Conservation (phyloP, 805 yeast genomes). For the Candida yuanshanica region DNA sequence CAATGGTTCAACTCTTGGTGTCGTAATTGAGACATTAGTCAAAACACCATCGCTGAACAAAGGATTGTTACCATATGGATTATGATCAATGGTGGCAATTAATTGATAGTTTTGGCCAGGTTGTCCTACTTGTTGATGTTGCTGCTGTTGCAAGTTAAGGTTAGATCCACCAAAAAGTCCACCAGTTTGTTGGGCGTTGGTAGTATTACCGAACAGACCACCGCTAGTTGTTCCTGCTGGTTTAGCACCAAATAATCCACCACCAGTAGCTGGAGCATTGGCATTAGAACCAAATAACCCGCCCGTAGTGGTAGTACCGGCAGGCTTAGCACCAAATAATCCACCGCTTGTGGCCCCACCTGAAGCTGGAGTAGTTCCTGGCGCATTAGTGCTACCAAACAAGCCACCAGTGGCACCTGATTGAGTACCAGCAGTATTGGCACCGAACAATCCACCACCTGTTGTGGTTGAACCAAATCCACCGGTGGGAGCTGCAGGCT, state of each 20-base stretch:
- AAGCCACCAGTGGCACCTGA: slow-evolving; percentile 28
- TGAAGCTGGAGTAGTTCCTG: slow-evolving; percentile 3
- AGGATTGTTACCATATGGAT: slow-evolving; percentile 80
- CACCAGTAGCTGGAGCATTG: slow-evolving; percentile 4
- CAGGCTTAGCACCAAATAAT: slow-evolving; percentile 9
- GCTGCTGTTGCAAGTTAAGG: slow-evolving; percentile 18
- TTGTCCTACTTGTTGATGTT: slow-evolving; percentile 8
- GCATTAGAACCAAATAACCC: slow-evolving; percentile 36
- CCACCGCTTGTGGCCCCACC: slow-evolving; percentile 2
- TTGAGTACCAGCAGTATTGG: slow-evolving; percentile 17
- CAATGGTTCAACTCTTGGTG: slow-evolving; percentile 35
- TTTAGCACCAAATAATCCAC: slow-evolving; percentile 4
- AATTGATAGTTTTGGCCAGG: slow-evolving; percentile 20
- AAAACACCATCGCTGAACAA: slow-evolving; percentile 44
- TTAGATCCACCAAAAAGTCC: slow-evolving; percentile 29
- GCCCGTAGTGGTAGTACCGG: slow-evolving; percentile 15
- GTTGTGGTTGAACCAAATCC: slow-evolving; percentile 19
- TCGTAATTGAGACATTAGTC: slow-evolving; percentile 30
- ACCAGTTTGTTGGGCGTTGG: slow-evolving; percentile 25
- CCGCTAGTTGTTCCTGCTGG: slow-evolving; percentile 4
- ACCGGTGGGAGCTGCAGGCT: slow-evolving; percentile 22
- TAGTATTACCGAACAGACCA: slow-evolving; percentile 33
- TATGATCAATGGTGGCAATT: slow-evolving; percentile 33
- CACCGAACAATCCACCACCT: slow-evolving; percentile 35
- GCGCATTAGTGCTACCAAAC: slow-evolving; percentile 28